A percentile compares a stretch with the other conserved stretches of the same genome.
Conservation (phyloP, 495 filamentous ascomycete species). For the Annulohypoxylon moriforme region DNA sequence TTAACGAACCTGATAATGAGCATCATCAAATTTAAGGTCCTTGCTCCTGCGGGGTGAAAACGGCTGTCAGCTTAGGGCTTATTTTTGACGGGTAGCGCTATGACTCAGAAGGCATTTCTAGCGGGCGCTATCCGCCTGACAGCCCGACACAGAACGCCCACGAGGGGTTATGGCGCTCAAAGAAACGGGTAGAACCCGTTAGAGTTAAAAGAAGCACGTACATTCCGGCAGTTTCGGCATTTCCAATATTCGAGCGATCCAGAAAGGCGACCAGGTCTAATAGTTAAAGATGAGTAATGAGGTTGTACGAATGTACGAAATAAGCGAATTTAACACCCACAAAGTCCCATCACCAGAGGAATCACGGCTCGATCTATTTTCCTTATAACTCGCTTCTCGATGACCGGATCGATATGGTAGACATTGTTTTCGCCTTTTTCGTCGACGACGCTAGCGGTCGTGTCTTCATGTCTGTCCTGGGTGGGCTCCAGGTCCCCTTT, state of each 20-base stretch:
- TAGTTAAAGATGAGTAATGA: constrained; percentile 14
- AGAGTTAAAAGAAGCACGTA: constrained; percentile 11
- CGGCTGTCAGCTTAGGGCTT: constrained; percentile 5
- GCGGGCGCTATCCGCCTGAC: background rate
- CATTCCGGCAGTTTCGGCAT: constrained; percentile 69
- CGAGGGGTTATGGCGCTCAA: background rate
- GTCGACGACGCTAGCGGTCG: background rate
- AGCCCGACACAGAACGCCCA: background rate
- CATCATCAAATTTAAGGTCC: constrained; percentile 55
- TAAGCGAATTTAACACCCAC: constrained; percentile 15
- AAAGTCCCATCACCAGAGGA: constrained; percentile 38
- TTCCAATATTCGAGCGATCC: constrained; percentile 77
- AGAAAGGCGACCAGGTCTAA: constrained; percentile 73
- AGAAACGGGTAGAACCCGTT: background rate
- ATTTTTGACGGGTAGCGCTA: background rate
- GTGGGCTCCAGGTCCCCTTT: constrained; percentile 29
- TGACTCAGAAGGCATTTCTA: background rate
- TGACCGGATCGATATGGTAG: constrained; percentile 58
- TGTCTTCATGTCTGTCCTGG: constrained; percentile 17
- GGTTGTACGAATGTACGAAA: background rate
- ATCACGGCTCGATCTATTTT: constrained; percentile 65
- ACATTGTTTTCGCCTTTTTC: constrained; percentile 27
- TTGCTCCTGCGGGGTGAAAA: constrained; percentile 32
- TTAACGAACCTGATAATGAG: constrained; percentile 51
- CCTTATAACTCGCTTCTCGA: constrained; percentile 67